A percentile compares a stretch with the other conserved stretches of the same genome.
Evolutionary conservation across 2,329 filamentous ascomycete genomes (phyloP).

Genomic region (Sphaerulina vaccinii): DNA sequence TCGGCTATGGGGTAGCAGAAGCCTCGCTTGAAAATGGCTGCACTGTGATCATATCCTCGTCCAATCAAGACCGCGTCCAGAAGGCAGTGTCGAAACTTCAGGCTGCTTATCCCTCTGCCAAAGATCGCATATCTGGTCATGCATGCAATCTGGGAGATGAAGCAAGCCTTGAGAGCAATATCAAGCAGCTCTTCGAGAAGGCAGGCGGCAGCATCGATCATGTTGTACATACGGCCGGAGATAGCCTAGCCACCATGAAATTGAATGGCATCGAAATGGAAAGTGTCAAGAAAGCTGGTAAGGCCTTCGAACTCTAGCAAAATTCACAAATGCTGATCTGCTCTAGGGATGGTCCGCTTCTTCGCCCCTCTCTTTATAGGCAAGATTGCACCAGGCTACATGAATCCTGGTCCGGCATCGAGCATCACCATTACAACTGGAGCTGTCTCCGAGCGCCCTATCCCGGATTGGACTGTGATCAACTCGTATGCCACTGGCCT

Average conservation of each 20-base stretch:
- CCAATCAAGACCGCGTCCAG: conserved; percentile 51
- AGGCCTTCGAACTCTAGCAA: too few species aligned
- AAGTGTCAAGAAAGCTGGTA: conserved; percentile 39
- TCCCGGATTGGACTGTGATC: conserved; percentile 52
- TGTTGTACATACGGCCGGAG: conserved; percentile 58
- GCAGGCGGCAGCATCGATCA: conserved; percentile 51
- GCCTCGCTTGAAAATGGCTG: conserved; percentile 56
- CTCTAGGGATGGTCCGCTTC: conserved; percentile 51
- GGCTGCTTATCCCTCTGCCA: conserved; percentile 44
- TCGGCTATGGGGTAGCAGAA: conserved; percentile 62
- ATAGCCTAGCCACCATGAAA: conserved; percentile 42
- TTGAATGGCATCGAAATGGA: conserved; percentile 46
- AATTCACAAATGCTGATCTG: too few species aligned
- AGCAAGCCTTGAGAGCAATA: conserved; percentile 48
- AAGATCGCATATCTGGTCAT: conserved; percentile 44
- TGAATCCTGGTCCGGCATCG: conserved; percentile 44
- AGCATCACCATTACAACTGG: conserved; percentile 61
- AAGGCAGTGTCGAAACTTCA: conserved; percentile 48
- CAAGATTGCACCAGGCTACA: conserved; percentile 50
- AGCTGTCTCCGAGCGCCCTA: conserved; percentile 51
- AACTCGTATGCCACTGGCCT: conserved; percentile 52
- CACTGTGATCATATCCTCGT: conserved; percentile 60
- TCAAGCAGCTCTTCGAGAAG: conserved; percentile 48
- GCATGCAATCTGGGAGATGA: conserved; percentile 51
- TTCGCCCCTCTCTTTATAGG: conserved; percentile 53